These are phyloP conservation scores for Neonothopanus nambi DNA, from an alignment of 1,284 basidiomycete genomes.

Conservation along the genomic window DNA sequence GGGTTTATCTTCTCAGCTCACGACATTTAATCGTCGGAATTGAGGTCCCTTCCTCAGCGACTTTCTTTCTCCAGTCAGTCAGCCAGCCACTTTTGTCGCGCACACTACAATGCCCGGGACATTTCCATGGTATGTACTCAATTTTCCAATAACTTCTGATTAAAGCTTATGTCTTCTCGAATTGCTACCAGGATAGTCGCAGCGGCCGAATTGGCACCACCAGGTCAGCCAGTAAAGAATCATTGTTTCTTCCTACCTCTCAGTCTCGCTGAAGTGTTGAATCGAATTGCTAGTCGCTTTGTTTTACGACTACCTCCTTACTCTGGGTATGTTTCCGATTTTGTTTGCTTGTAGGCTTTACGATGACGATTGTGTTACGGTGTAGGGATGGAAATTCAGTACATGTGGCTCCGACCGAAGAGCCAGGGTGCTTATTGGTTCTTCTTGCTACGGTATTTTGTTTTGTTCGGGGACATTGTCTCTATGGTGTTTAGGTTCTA, in stretches of 20 bases:
- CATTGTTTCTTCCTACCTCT: background rate
- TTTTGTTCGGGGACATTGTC: constrained; percentile 1
- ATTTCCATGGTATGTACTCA: no score
- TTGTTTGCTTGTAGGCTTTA: background rate
- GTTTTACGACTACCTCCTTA: constrained; percentile 8
- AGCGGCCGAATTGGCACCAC: constrained; percentile 1
- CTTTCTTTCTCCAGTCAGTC: no score
- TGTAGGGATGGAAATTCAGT: background rate
- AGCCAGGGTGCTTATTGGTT: constrained; percentile 1
- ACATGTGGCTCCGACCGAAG: constrained; percentile 5
- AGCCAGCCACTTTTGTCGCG: no score
- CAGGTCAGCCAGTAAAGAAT: background rate
- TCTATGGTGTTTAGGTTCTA: constrained; percentile 3
- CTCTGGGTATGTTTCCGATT: background rate
- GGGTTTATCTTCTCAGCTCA: no score
- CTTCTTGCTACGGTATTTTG: constrained; percentile 4
- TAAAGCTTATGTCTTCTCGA: no score
- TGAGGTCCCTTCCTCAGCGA: no score
- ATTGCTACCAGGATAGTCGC: constrained; percentile 7
- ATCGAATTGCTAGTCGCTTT: background rate
- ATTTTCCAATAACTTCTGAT: no score
- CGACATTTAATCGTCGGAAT: no score
- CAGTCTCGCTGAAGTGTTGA: no score
- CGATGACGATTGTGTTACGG: background rate
- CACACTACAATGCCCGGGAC: no score